Percentiles rank a stretch among this genome's conserved stretches.
phyloP scores from a whole-genome alignment of 345 rosid species.

The Populus euphratica region DNA sequence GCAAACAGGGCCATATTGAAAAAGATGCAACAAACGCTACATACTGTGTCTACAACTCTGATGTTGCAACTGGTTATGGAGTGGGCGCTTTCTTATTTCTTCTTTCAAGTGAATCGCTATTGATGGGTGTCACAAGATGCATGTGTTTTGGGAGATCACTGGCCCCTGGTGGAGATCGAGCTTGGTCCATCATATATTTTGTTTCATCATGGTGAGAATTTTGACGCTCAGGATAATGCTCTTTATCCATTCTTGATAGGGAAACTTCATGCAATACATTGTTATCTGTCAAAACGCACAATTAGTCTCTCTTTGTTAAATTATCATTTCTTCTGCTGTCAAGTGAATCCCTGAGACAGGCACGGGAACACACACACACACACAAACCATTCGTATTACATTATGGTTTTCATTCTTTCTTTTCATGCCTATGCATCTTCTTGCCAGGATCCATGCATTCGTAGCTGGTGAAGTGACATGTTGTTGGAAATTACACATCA shows the following conservation, averaged over 20 bases:
- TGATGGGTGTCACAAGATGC: constrained; percentile 91
- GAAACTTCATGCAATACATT: not conserved
- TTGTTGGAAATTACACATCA: not conserved
- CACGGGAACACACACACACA: not conserved
- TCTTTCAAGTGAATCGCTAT: constrained; percentile 74
- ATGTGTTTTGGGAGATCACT: constrained; percentile 95
- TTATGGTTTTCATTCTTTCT: not conserved
- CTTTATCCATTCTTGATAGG: not conserved
- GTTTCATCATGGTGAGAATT: constrained; percentile 72
- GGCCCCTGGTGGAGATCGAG: constrained; percentile 74
- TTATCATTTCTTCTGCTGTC: too few relatives aligned
- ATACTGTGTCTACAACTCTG: constrained; percentile 76
- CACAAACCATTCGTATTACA: not conserved
- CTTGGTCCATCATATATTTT: constrained; percentile 93
- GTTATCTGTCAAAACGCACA: not conserved
- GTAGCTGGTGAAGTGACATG: not conserved
- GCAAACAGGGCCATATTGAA: constrained; percentile 50
- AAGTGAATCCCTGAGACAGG: not conserved
- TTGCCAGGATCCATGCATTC: not conserved
- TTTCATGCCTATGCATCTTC: not conserved
- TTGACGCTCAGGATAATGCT: not conserved
- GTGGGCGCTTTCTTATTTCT: constrained; percentile 92
- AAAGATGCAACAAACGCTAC: constrained; percentile 51
- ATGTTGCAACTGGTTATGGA: constrained; percentile 94
- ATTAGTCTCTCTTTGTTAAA: not conserved